Evolutionary conservation across 805 yeast species (phyloP).

Genomic region (Pichia nanzhaoensis): DNA sequence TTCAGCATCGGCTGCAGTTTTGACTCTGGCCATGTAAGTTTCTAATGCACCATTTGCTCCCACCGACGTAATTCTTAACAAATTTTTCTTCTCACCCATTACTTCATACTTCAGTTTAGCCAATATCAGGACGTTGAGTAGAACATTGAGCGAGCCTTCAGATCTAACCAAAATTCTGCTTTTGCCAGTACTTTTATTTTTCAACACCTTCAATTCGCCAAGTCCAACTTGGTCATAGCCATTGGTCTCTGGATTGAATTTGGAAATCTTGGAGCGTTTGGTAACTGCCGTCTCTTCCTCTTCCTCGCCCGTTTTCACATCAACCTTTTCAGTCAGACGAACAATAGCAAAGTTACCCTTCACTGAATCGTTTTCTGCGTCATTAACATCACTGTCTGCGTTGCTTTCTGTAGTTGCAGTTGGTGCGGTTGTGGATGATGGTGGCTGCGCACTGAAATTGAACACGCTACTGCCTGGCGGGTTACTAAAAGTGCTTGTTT

Average conservation of each 20-base stretch:
- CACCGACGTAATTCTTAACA: constrained; percentile 62
- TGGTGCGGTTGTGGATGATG: constrained; percentile 7
- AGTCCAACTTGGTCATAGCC: constrained; percentile 63
- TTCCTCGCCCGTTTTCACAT: constrained; percentile 77
- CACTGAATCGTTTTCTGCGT: constrained; percentile 38
- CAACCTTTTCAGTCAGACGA: constrained; percentile 43
- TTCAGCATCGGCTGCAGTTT: constrained; percentile 63
- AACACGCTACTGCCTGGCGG: background rate
- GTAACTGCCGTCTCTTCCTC: constrained; percentile 58
- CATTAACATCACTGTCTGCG: constrained; percentile 27
- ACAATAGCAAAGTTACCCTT: constrained; percentile 43
- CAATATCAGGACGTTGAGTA: constrained; percentile 60
- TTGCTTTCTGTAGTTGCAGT: constrained; percentile 4
- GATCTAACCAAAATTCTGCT: constrained; percentile 74
- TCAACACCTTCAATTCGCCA: constrained; percentile 74
- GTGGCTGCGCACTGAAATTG: constrained; percentile 1
- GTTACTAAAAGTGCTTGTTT: background rate
- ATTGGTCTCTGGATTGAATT: constrained; percentile 46
- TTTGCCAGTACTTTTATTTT: constrained; percentile 52
- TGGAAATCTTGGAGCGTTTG: constrained; percentile 66
- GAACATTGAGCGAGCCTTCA: constrained; percentile 77
- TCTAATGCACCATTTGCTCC: constrained; percentile 49
- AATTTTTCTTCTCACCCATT: constrained; percentile 52
- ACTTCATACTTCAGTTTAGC: constrained; percentile 53
- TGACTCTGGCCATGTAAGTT: constrained; percentile 69